Percentiles rank a stretch among this genome's conserved stretches.
phyloP scores from a whole-genome alignment of 495 filamentous ascomycete species.

The Neurospora sp. region DNA sequence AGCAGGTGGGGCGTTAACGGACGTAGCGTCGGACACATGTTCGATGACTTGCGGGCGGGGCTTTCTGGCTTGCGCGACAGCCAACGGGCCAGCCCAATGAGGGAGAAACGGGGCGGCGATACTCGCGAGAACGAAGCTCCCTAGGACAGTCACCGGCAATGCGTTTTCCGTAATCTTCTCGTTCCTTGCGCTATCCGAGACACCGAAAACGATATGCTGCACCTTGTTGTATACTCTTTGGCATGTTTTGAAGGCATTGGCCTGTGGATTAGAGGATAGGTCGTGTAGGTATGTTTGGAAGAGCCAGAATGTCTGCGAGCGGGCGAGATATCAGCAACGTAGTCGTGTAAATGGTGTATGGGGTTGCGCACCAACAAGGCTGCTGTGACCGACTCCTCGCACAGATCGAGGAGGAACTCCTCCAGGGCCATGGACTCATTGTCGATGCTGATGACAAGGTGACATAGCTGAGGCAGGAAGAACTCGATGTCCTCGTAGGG shows the following conservation, averaged over 20 bases:
- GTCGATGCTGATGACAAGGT: slow-evolving; percentile 66
- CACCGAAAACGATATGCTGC: slow-evolving; percentile 66
- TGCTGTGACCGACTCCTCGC: slow-evolving; percentile 68
- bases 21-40: slow-evolving; percentile 25
- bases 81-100: slow-evolving; percentile 58
- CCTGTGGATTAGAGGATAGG: slow-evolving; percentile 55
- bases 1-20: slow-evolving; percentile 42
- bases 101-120: slow-evolving; percentile 42
- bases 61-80: slow-evolving; percentile 62
- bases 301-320: slow-evolving; percentile 63
- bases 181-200: slow-evolving; percentile 45
- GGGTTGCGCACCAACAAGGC: slow-evolving; percentile 52
- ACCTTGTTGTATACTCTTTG: slow-evolving; percentile 70
- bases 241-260: slow-evolving; percentile 60
- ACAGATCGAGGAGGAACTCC: slow-evolving; percentile 69
- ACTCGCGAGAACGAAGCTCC: slow-evolving; percentile 58
- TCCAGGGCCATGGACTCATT: slow-evolving; percentile 78
- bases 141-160: slow-evolving; percentile 59
- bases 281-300: slow-evolving; percentile 75
- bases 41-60: slow-evolving; percentile 39
- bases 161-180: slow-evolving; percentile 69
- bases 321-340: slow-evolving; percentile 4
- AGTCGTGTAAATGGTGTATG: neutral
- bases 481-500: slow-evolving; percentile 76
- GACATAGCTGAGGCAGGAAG: slow-evolving; percentile 72